Evolutionary conservation across 2,329 filamentous ascomycete genomes (phyloP), one percentile per base, ranked within the genome.

Genomic region (Aspergillus eucalypticola): DNA sequence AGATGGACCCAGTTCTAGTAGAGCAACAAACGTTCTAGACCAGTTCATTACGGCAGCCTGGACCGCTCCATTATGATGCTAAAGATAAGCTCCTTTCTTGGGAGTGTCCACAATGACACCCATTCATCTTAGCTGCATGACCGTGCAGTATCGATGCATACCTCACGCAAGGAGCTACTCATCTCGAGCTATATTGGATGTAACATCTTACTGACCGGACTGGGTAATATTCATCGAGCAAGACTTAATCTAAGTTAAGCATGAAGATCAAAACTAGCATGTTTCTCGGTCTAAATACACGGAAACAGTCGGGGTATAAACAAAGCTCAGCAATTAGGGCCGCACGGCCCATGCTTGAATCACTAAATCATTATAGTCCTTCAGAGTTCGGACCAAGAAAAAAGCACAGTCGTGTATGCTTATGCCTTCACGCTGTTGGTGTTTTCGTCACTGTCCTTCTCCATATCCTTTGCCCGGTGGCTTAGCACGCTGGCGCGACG

Each of bases 401-500:
- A 17, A 42, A 17, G 23, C n/a, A 55, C 13, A 44, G 17, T 23
- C 39, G 10, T 8, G 6, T 41, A 21, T 13, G 19, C 27, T 27
- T 65, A 55, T 17, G 60, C 49, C 54, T 64, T 63, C 42, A 62
- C 58, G 15, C 58, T 63, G 49, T 56, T 68, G n/a, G 55, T 57
- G 39, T 62, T 62, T n/a, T 51, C 63, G 17, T 66, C 63, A 46
- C 65, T 68, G 11, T 59, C 57, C 19, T 58, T 59, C 17, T 62
- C 58, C 5, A 60, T 35, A 15, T 61, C 63, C 58, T 61, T 64
- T 27, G 63, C 58, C 29, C 53, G 19, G 53, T 70, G 67, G 42
- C 61, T 67, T 13, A 72, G 55, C 7, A 66, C 60, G 41, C 72
- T 75, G 6, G 68, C 71, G 11, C 74, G 73, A 48, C 72, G 71